Conservation (phyloP, 192 early-diverging fungal genomes). For the Dissophora ornata region DNA sequence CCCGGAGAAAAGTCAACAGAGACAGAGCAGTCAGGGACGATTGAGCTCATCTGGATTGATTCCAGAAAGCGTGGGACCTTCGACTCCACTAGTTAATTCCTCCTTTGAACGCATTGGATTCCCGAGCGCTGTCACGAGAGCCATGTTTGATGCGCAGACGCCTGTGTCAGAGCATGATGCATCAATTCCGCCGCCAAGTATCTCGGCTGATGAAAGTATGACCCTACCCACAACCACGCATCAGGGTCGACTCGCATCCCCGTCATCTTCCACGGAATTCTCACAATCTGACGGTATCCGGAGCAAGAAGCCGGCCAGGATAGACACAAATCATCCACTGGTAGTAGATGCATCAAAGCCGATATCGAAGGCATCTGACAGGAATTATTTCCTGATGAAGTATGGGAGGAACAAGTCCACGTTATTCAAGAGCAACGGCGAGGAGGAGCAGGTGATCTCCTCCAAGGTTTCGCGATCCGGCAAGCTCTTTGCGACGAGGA, state of each 20-base stretch:
- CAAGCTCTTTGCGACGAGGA: conserved; percentile 39
- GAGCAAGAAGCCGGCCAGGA: conserved; percentile 14
- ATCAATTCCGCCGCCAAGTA: background rate
- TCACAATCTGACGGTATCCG: background rate
- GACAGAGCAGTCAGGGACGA: conserved; percentile 1
- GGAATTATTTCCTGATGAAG: background rate
- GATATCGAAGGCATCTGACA: background rate
- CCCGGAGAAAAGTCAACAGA: conserved; percentile 1
- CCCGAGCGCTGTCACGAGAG: background rate
- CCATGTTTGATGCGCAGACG: conserved; percentile 1
- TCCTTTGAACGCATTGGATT: background rate
- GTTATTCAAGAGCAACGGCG: background rate
- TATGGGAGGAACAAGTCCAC: background rate
- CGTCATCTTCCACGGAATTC: background rate
- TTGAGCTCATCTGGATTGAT: background rate
- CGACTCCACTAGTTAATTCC: too few species aligned
- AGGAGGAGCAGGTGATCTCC: conserved; percentile 12
- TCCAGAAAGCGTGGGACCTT: too few species aligned
- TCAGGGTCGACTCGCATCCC: too few species aligned
- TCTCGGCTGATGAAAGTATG: background rate
- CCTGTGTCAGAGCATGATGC: conserved; percentile 30
- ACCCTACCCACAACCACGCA: too few species aligned
- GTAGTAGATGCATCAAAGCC: too few species aligned
- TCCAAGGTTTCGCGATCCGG: conserved; percentile 38
- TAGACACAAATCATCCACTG: conserved; percentile 4